Evolutionary conservation across 148 eudicot species (phyloP).

Genomic region (Spergularia bocconei): DNA sequence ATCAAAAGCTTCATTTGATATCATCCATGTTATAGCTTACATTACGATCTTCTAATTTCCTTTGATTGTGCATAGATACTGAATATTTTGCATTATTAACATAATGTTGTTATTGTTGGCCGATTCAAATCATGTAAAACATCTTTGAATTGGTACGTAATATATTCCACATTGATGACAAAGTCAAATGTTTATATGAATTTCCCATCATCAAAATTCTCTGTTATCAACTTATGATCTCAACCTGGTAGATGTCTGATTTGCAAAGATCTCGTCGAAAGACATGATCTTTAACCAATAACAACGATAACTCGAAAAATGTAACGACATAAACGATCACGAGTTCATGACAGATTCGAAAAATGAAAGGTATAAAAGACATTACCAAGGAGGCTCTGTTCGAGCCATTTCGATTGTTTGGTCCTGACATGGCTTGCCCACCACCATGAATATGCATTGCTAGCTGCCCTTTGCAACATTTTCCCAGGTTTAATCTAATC

Average conservation of each 20-base stretch:
- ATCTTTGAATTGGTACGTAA: neutral
- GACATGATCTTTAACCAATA: neutral
- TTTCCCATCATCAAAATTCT: too few species aligned
- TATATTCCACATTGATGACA: neutral
- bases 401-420: constrained; percentile 89
- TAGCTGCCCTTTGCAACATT: constrained; percentile 80
- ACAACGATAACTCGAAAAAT: neutral
- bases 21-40: neutral
- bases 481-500: neutral
- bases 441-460: constrained; percentile 88
- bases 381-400: constrained; percentile 72
- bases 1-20: neutral
- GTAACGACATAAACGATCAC: neutral
- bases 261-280: neutral
- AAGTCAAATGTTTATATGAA: neutral
- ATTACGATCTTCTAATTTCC: neutral
- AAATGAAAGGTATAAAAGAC: neutral
- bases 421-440: constrained; percentile 76
- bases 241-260: constrained; percentile 1
- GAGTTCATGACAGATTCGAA: neutral
- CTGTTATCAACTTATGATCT: neutral
- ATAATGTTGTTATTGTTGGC: constrained; percentile 3
- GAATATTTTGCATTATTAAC: neutral
- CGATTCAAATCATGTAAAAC: constrained; percentile 4
- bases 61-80: neutral